A percentile compares a stretch with the other conserved stretches of the same genome.
These are phyloP conservation scores for Nigrospora osmanthi DNA, from an alignment of 2,329 filamentous ascomycete species.

Conservation along the genomic window DNA sequence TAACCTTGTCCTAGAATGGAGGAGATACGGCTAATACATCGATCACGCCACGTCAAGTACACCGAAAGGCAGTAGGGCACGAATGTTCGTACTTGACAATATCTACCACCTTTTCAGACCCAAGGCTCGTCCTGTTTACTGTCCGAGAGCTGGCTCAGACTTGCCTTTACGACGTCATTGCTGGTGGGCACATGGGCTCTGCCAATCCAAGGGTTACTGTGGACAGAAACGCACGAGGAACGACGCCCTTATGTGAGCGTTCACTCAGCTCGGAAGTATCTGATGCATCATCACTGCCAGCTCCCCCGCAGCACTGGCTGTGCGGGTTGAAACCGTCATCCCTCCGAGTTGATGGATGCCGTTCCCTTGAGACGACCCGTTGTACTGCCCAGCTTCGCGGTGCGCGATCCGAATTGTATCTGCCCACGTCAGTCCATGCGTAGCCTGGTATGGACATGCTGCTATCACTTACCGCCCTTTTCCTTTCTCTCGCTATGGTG, in stretches of 20 bases:
- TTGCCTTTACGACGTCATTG: slow-evolving; percentile 56
- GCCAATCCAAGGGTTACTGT: slow-evolving; percentile 35
- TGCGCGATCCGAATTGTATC: slow-evolving; percentile 78
- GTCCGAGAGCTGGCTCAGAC: slow-evolving; percentile 43
- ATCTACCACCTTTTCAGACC: too few relatives aligned
- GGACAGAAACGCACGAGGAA: slow-evolving; percentile 40
- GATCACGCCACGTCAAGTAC: too few relatives aligned
- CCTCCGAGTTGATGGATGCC: slow-evolving; percentile 40
- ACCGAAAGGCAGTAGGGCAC: too few relatives aligned
- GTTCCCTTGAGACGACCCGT: slow-evolving; percentile 60
- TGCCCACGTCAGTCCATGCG: slow-evolving; percentile 20
- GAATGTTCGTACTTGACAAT: too few relatives aligned
- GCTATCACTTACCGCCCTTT: slow-evolving; percentile 62
- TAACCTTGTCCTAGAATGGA: too few relatives aligned
- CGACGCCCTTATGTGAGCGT: slow-evolving; percentile 9
- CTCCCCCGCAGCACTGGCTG: slow-evolving; percentile 1
- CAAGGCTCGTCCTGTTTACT: too few relatives aligned
- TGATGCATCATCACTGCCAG: slow-evolving; percentile 61
- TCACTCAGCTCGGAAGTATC: slow-evolving; percentile 63
- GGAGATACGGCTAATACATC: too few relatives aligned
- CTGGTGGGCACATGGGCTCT: slow-evolving; percentile 19
- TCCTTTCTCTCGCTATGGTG: slow-evolving; percentile 76
- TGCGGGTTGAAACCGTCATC: neutral
- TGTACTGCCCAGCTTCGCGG: slow-evolving; percentile 69
- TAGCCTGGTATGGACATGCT: neutral